phyloP scores from a whole-genome alignment of 2,329 filamentous ascomycete genomes.

The Alternaria sp. region DNA sequence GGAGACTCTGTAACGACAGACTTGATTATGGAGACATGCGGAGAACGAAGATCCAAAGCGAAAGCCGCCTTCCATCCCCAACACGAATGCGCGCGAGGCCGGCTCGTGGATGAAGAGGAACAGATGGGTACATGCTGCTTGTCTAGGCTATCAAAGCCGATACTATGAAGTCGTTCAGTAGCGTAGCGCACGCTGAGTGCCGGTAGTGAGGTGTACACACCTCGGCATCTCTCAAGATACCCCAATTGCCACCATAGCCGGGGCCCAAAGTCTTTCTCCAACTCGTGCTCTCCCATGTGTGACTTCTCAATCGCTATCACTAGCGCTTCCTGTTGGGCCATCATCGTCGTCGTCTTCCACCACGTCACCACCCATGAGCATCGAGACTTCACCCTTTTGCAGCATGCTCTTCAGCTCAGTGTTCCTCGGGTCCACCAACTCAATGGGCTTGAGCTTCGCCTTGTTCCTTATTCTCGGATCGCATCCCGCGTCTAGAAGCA shows the following conservation, averaged over 20 bases:
- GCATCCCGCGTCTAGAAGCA: slow-evolving; percentile 82
- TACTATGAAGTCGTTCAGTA: slow-evolving; percentile 7
- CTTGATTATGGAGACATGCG: neutral
- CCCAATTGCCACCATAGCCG: neutral
- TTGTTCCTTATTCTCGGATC: slow-evolving; percentile 71
- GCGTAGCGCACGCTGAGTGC: slow-evolving; percentile 1
- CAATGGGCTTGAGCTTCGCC: slow-evolving; percentile 71
- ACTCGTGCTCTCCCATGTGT: neutral
- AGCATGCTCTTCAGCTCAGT: slow-evolving; percentile 66
- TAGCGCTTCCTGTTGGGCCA: slow-evolving; percentile 55
- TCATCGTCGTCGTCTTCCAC: slow-evolving; percentile 59
- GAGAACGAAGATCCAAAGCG: neutral
- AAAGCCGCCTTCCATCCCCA: neutral
- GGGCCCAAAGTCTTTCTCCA: neutral
- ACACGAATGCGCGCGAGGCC: slow-evolving; percentile 3
- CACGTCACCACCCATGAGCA: slow-evolving; percentile 55
- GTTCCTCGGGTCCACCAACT: slow-evolving; percentile 77
- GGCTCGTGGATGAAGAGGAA: neutral
- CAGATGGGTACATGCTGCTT: slow-evolving; percentile 9
- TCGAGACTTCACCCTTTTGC: slow-evolving; percentile 72
- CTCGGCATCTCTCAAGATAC: slow-evolving; percentile 6
- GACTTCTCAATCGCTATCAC: slow-evolving; percentile 49
- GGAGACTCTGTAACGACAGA: neutral
- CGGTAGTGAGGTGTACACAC: slow-evolving; percentile 5
- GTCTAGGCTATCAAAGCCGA: slow-evolving; percentile 5